phyloP scores from a whole-genome alignment of 148 eudicot species.

The Nepenthes gracilis region DNA sequence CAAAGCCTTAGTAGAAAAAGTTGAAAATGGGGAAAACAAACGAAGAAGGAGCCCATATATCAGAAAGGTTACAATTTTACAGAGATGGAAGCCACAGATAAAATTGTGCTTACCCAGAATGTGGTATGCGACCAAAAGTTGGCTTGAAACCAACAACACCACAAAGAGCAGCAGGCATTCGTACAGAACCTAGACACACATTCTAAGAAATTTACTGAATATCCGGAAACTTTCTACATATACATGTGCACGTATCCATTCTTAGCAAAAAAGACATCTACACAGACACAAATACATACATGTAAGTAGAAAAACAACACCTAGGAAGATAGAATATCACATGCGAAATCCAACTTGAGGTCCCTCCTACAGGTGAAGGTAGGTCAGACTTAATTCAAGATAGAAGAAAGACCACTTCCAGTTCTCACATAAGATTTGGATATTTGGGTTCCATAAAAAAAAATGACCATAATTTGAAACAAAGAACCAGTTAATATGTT shows the following conservation, averaged over 20 bases:
- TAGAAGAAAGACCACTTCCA: no score
- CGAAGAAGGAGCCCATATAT: neutral
- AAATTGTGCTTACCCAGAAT: slow-evolving; percentile 50
- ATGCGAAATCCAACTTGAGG: no score
- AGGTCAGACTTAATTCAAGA: no score
- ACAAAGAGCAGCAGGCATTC: slow-evolving; percentile 97
- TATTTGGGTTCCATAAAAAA: no score
- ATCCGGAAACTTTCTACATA: neutral
- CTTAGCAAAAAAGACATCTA: neutral
- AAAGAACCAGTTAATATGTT: no score
- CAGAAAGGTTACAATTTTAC: neutral
- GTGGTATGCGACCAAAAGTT: slow-evolving; percentile 82
- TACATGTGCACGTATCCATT: neutral
- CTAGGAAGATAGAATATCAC: no score
- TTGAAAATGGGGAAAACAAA: neutral
- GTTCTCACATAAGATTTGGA: no score
- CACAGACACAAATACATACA: neutral
- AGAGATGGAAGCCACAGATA: neutral
- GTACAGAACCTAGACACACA: slow-evolving; percentile 57
- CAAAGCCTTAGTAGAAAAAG: neutral
- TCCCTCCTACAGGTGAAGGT: no score
- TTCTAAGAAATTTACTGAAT: neutral
- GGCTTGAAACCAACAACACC: slow-evolving; percentile 96
- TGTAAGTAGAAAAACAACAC: no score
- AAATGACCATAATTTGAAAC: no score